Evolutionary conservation across 129 eudicot genomes (phyloP), one percentile per base, ranked within the genome.

Genomic region (Arctium minus): DNA sequence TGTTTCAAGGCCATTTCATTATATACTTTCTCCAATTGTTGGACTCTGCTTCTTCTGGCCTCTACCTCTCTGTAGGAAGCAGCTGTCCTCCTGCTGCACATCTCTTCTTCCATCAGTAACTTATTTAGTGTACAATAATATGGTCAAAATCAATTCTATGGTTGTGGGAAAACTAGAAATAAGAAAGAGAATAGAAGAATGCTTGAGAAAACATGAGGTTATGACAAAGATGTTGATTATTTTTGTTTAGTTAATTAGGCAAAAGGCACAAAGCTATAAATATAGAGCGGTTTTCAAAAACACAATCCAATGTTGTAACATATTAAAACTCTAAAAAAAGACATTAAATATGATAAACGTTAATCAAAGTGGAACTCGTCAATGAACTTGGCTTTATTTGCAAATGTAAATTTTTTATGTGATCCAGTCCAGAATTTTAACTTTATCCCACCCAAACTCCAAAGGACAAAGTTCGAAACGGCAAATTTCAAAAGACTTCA

Each of bases 1-100:
- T 90, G 93, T 82, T 90, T 91, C 91, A 94, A 6, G 56, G 98
- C 73, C 98, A 94, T 92, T 74, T 92, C 95, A 82, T 73, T 83
- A 83, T 89, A 90, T 48, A 92, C 81, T 83, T 87, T 94, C 85
- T 92, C 97, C 65, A 94, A 84, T 22, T 89, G 89, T 77, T 76
- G 79, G 11, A 92, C 89, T 88, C 98, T 87, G 80, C 79, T 84
- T 87, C 73, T 86, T 83, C 97, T 89, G 8, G 88, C 88, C 78
- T 90, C 98, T 44, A 94, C 89, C 86, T 94, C 97, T 76, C 86
- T 86, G 79, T 94, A 94, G 0, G 97, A 92, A 68, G 88, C 48
- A 73, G 85, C 88, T 33, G 88, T 92, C 81, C 86, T 90, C 85
- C 97, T 22, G 84, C n/a, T 94, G 84, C 84, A 76, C 37, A 78